Conservation (phyloP, 73 alveolate genomes). For the Effrenium voratum region DNA sequence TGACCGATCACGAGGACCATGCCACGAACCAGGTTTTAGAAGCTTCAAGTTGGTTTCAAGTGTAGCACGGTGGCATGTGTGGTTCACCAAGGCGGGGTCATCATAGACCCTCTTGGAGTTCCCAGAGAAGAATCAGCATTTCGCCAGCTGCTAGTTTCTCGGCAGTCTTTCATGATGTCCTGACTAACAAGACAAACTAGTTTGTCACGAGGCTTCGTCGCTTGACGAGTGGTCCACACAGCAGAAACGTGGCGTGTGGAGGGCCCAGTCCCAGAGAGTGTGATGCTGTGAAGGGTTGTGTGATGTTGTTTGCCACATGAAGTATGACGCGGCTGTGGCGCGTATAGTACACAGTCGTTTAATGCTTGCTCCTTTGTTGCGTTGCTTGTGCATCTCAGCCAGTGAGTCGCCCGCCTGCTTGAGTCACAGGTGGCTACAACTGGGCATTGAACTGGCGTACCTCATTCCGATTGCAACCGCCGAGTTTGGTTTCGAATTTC, state of each 20-base stretch:
- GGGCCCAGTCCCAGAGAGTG: conserved; percentile 6
- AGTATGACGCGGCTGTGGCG: no score
- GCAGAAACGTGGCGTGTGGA: conserved; percentile 59
- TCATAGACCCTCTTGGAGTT: conserved; percentile 35
- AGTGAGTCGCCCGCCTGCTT: no score
- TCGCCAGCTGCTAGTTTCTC: conserved; percentile 17
- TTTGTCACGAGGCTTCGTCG: conserved; percentile 75
- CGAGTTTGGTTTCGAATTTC: conserved; percentile 69
- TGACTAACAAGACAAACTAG: background rate
- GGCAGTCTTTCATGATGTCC: background rate
- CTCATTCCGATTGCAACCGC: conserved; percentile 49
- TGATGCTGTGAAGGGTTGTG: no score
- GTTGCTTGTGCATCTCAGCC: no score
- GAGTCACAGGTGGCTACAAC: conserved; percentile 48
- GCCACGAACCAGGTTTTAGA: no score
- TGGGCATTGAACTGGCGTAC: conserved; percentile 19
- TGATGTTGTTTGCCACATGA: background rate
- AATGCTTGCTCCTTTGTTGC: no score
- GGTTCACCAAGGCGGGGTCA: conserved; percentile 28
- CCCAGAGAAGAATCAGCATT: conserved; percentile 46
- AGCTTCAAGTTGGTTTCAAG: no score
- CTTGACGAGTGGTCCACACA: conserved; percentile 69
- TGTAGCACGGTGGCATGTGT: no score
- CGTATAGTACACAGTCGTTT: no score
- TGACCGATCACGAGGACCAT: no score